These are phyloP conservation scores for Melampsora abietis-canadensis DNA, from an alignment of 1,284 basidiomycete species.

Conservation along the genomic window DNA sequence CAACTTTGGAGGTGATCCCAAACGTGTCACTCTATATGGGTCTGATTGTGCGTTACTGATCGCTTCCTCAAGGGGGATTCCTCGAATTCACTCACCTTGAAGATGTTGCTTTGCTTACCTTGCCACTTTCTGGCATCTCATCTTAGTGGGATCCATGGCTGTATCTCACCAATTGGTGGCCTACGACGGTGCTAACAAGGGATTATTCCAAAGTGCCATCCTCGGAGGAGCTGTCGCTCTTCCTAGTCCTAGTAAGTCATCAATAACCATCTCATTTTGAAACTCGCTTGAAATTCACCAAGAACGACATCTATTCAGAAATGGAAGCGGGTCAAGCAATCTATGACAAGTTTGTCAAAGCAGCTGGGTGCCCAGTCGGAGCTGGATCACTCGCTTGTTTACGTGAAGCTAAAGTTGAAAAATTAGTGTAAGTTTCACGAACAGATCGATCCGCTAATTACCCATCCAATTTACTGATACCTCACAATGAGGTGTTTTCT, in stretches of 20 bases:
- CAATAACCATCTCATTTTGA: not conserved
- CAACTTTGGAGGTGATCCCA: slow-evolving; percentile 7
- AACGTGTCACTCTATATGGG: not conserved
- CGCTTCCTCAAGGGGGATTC: not conserved
- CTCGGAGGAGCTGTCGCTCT: not conserved
- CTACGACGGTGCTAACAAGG: not conserved
- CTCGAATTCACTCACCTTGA: not conserved
- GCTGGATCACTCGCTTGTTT: not conserved
- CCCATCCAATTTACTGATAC: too few species aligned
- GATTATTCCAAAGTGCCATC: not conserved
- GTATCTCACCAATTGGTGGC: not conserved
- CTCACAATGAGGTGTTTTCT: not conserved
- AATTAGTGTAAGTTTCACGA: not conserved
- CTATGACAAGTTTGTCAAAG: slow-evolving; percentile 1
- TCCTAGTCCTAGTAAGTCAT: not conserved
- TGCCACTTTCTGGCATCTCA: too few species aligned
- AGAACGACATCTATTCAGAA: not conserved
- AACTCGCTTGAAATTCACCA: not conserved
- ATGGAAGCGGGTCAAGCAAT: not conserved
- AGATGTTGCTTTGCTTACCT: not conserved
- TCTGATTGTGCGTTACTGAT: not conserved
- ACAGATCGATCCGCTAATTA: not conserved
- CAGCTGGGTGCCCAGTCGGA: slow-evolving; percentile 1
- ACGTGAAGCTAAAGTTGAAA: not conserved
- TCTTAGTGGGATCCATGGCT: not conserved